Evolutionary conservation across 129 eudicot genomes (phyloP), one percentile per base, ranked within the genome.

Genomic region (Centella asiatica): DNA sequence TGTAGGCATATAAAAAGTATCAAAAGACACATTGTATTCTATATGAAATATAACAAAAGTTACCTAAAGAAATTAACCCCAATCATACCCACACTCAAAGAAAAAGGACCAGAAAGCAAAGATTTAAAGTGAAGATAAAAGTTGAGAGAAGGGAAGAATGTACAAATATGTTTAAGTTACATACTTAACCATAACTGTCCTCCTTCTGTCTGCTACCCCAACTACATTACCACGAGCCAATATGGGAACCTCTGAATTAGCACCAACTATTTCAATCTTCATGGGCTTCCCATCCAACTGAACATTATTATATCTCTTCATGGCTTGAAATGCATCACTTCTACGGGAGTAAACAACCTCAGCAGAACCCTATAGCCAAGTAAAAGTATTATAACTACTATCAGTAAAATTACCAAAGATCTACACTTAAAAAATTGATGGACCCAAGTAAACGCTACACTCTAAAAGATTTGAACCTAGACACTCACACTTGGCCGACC

Each of bases 231-330:
- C 78, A 57, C 87, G 98, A 70, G 98, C 87, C 44, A 95, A 58
- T 51, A 79, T 64, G 44, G 88, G 94, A 57, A 60, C 65, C 44
- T 77, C 77, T 1, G 88, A 64, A 46, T 69, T 77, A 44, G 77
- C 65, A 50, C 90, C 93, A 18, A 82, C 71, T 24, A 87, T 84
- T 63, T 83, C 98, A 50, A 90, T 84, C 86, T 84, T 87, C 95
- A 90, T 87, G n/a, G 98, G 94, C 72, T 69, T 90, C 55, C 95
- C 95, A 64, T 90, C 95, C 78, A 90, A 46, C 40, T 84, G 90
- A 5, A 87, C 94, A 60, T 87, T 84, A 63, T 90, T 90, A 54
- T 87, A 90, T 44, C 90, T 80, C 75, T 76, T 78, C 17, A 79
- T 36, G 0, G 98, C 98, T 70, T 82, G 85, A 68, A 84, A 77